Evolutionary conservation across 2,329 filamentous ascomycete species (phyloP).

Genomic region (Ophiobolus disseminans): DNA sequence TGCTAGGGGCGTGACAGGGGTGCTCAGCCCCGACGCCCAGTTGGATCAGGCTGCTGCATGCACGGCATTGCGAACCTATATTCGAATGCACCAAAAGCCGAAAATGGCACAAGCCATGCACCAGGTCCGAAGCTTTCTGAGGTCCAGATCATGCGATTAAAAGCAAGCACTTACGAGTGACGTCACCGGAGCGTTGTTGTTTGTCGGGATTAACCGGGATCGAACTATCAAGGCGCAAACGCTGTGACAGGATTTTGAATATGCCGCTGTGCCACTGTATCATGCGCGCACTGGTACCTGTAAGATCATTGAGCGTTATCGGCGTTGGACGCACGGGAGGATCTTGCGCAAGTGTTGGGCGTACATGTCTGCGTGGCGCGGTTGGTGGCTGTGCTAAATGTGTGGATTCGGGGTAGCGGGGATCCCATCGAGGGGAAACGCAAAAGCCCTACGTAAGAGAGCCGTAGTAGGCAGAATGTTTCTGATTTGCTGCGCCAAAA

Average conservation of each 20-base stretch:
- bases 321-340: too few species aligned
- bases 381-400: too few species aligned
- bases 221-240: conserved; percentile 11
- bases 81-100: too few species aligned
- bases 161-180: conserved; percentile 15
- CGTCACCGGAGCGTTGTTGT: conserved; percentile 16
- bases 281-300: too few species aligned
- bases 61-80: conserved; percentile 10
- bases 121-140: not conserved
- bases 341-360: too few species aligned
- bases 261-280: too few species aligned
- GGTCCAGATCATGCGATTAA: conserved; percentile 16
- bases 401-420: too few species aligned
- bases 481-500: not conserved
- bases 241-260: too few species aligned
- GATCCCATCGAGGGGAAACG: too few species aligned
- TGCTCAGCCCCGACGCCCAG: conserved; percentile 22
- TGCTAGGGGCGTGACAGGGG: conserved; percentile 13
- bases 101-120: conserved; percentile 1
- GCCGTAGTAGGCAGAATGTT: not conserved
- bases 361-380: too few species aligned
- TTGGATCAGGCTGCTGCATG: conserved; percentile 8
- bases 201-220: conserved; percentile 20
- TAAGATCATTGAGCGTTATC: too few species aligned
- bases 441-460: too few species aligned